Conservation (phyloP, 2,329 filamentous ascomycete species). For the Sporothrix euskadiensis region DNA sequence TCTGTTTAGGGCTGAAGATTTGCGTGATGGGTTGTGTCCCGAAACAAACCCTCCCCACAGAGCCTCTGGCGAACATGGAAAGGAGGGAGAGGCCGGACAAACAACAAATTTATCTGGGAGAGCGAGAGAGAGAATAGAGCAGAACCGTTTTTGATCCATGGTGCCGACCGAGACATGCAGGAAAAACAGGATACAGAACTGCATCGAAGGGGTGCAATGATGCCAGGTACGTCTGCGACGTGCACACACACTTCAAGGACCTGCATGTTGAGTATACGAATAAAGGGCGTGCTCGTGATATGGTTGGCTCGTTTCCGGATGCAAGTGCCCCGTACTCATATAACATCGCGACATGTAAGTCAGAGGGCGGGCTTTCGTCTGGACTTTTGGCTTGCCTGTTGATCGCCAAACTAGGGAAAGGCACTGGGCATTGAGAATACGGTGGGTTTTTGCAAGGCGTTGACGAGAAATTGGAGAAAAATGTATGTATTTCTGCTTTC, state of each 20-base stretch:
- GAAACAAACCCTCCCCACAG: constrained; percentile 8
- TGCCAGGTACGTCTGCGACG: constrained; percentile 18
- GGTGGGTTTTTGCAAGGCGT: not conserved
- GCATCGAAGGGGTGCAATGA: constrained; percentile 5
- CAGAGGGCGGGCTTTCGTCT: not conserved
- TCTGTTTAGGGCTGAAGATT: constrained; percentile 21
- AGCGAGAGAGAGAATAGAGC: not conserved
- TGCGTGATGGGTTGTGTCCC: constrained; percentile 22
- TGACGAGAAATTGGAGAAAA: not conserved
- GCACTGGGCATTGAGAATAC: not conserved
- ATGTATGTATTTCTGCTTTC: not conserved
- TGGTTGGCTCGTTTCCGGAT: constrained; percentile 7
- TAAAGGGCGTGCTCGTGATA: not conserved
- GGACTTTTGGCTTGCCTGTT: not conserved
- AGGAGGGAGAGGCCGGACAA: not conserved
- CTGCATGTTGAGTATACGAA: not conserved
- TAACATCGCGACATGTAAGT: constrained; percentile 7
- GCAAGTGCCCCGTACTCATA: constrained; percentile 13
- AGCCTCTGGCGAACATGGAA: not conserved
- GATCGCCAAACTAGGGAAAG: not conserved
- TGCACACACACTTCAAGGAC: constrained; percentile 13
- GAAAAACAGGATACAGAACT: constrained; percentile 5
- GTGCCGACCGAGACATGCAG: constrained; percentile 27
- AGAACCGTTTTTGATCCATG: not conserved
- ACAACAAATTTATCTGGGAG: not conserved